Evolutionary conservation across 163 green algal genomes (phyloP), one percentile per base, ranked within the genome.

Genomic region (Volvox carteri): DNA sequence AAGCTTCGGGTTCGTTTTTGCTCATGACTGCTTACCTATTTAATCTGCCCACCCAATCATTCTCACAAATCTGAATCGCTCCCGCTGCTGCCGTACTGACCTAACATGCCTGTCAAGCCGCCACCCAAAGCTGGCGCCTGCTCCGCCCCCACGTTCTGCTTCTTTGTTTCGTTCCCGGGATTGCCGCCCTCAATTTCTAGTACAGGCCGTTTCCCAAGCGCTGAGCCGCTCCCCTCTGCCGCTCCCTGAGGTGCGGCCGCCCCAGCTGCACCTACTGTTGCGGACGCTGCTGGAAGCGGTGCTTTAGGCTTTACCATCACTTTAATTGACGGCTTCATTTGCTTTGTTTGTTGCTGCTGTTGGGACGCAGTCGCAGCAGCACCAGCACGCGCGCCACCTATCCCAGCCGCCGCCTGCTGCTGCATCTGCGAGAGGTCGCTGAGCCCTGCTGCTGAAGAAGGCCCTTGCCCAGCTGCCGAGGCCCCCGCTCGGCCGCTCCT

Each of bases 251-350:
- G 39, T 65, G 73, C 44, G 35, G 73, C 78, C 37, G 4, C 39
- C 46, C 73, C 50, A 3, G 44, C 5, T 35, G 41, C 41, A 37
- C 9, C 54, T 18, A 16, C 60, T n/a, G 79, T 41, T 19, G 75
- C 85, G 50, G 50, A 48, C 33, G 28, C 14, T n/a, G 76, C 30
- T 52, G 62, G 6, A 4, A 39, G 39, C 28, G n/a, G n/a, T n/a
- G 85, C 85, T 60, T 92, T 90, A 7, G 79, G 90, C 80, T 91
- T 93, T 16, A 86, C 86, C 74, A 88, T 48, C 9, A 93, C 86
- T 37, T 88, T 93, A 33, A 93, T 58, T 28, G 76, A 12, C 25
- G 90, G 86, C 73, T 91, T 92, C 33, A n/a, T 28, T 19, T 62
- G 19, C 11, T 48, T 37, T 42, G 35, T n/a, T 30, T 48, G 62